phyloP scores from a whole-genome alignment of 192 early-diverging fungal species.

The Funneliformis mosseae region DNA sequence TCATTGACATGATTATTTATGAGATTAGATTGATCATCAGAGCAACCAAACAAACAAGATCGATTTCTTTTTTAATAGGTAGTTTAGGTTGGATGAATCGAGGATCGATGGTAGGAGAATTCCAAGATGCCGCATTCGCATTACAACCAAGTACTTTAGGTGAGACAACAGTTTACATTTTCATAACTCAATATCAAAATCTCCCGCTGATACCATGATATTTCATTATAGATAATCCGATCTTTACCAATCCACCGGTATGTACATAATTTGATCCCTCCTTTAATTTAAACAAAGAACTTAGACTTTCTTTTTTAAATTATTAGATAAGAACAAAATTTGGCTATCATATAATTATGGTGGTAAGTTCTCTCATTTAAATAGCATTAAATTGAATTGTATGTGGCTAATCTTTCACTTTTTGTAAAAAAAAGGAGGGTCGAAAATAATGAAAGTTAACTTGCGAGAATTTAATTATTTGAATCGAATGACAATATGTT shows the following conservation, averaged over 20 bases:
- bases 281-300: not conserved
- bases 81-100: conserved; percentile 77
- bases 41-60: not conserved
- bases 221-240: conserved; percentile 49
- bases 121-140: conserved; percentile 81
- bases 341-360: conserved; percentile 90
- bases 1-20: conserved; percentile 23
- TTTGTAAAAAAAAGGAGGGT: no score
- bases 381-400: not conserved
- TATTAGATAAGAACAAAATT: conserved; percentile 63
- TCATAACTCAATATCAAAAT: conserved; percentile 9
- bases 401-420: not conserved
- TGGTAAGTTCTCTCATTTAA: conserved; percentile 41
- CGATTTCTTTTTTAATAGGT: conserved; percentile 32
- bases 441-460: no score
- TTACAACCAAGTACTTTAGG: conserved; percentile 67
- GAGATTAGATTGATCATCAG: not conserved
- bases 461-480: no score
- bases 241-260: conserved; percentile 72
- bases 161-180: conserved; percentile 24
- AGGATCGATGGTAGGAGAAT: conserved; percentile 66
- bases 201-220: not conserved
- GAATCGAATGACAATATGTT: no score
- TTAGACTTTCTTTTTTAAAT: not conserved
- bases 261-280: conserved; percentile 5